Evolutionary conservation across 495 filamentous ascomycete genomes (phyloP), one percentile per base, ranked within the genome.

Genomic region (Penicillium canariense): DNA sequence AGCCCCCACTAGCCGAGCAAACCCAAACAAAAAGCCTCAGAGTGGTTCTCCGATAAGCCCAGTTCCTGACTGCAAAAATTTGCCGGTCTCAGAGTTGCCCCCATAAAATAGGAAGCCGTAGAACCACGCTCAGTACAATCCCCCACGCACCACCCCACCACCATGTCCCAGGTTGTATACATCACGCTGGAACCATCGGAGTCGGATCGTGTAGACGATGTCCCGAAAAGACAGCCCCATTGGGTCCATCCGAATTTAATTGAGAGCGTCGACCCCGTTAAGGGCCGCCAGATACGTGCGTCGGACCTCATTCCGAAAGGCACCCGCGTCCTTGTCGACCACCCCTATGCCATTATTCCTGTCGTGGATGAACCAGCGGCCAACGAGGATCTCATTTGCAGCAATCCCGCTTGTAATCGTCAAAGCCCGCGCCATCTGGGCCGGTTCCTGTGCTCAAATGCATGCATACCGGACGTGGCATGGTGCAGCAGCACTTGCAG

Each of bases 221-320:
- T 53, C 45, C 15, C 28, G 26, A 47, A 54, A 22, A 59, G 34
- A 25, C 52, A 53, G 6, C 54, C 56, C 15, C 26, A 58, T 48
- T 73, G 67, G 70, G 63, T 75, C 58, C 70, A 75, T 56, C 66
- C 70, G 5, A 50, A 69, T 43, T 54, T 75, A 39, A 54, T 60
- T 14, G 59, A 75, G 22, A 67, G 60, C 55, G 49, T 51, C 23
- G 57, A 70, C 52, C 61, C 68, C 8, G 34, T 56, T 58, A 75
- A 75, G 39, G 72, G 72, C 48, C 72, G 72, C 18, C 67, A 73
- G 51, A 57, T 75, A 4, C 68, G 60, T 6, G 67, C 58, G 23
- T 65, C 67, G 12, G 40, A 52, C 9, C 58, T 49, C 25, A 62
- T 75, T 27, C 56, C 53, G 27, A 60, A 67, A 59, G 66, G 65